Evolutionary conservation across 1,284 basidiomycete genomes (phyloP).

Genomic region (Puccinia coronata): DNA sequence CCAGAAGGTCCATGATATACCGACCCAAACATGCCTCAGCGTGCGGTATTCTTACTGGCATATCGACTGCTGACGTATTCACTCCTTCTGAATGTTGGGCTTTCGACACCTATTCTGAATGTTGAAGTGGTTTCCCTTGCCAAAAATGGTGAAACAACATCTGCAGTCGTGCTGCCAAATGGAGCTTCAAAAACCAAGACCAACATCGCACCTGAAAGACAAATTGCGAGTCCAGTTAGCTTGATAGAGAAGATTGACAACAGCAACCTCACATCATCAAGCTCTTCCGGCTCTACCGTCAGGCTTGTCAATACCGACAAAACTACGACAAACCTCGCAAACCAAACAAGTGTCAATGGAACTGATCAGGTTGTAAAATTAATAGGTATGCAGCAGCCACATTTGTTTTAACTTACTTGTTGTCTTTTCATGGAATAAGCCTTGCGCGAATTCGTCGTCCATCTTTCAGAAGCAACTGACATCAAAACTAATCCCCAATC

Average conservation of each 20-base stretch:
- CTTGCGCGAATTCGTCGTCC: no score
- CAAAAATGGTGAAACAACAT: neutral
- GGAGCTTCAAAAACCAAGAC: neutral
- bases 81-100: neutral
- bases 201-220: neutral
- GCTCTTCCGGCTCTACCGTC: neutral
- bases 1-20: slow-evolving; percentile 11
- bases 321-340: neutral
- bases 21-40: slow-evolving; percentile 5
- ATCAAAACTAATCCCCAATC: neutral
- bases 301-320: neutral
- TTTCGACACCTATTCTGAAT: neutral
- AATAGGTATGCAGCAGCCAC: neutral
- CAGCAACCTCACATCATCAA: neutral
- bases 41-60: neutral
- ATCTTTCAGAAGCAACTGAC: neutral
- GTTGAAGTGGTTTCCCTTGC: slow-evolving; percentile 13
- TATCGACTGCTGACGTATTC: slow-evolving; percentile 1
- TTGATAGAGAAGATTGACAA: neutral
- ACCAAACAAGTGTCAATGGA: neutral
- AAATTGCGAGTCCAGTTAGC: neutral
- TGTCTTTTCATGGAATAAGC: no score
- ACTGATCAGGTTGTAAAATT: slow-evolving; percentile 10
- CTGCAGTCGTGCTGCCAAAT: slow-evolving; percentile 1
- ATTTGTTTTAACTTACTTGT: neutral